Evolutionary conservation across 345 rosid species (phyloP).

Genomic region (Moringa oleifera): DNA sequence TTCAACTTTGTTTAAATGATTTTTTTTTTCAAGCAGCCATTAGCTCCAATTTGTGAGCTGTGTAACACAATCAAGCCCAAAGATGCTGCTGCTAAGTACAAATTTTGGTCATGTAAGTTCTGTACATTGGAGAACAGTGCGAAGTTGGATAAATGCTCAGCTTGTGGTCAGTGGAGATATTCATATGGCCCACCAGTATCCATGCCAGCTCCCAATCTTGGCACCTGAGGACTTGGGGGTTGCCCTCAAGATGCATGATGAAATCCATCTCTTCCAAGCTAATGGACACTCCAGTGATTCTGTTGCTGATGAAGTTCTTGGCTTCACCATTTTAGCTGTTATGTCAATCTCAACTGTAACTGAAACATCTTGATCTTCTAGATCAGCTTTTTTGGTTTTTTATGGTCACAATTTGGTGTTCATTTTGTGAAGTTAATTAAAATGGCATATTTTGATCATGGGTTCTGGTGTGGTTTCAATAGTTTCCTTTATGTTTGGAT

Average conservation of each 20-base stretch:
- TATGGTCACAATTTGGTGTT: too few species aligned
- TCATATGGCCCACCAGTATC: slow-evolving; percentile 66
- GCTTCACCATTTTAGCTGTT: too few species aligned
- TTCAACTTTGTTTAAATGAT: neutral
- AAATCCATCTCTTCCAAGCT: neutral
- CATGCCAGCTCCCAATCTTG: slow-evolving; percentile 47
- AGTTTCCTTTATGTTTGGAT: too few species aligned
- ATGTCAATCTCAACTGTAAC: too few species aligned
- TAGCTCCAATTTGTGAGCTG: slow-evolving; percentile 63
- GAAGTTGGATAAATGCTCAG: slow-evolving; percentile 62
- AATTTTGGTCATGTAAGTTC: slow-evolving; percentile 68
- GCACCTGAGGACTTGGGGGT: slow-evolving; percentile 58
- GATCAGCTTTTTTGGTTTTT: too few species aligned
- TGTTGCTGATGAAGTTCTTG: neutral
- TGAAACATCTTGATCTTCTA: too few species aligned
- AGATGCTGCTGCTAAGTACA: slow-evolving; percentile 35
- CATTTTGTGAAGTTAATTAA: too few species aligned
- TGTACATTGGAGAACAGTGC: slow-evolving; percentile 65
- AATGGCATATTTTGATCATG: too few species aligned
- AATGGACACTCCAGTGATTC: neutral
- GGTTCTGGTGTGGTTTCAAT: too few species aligned
- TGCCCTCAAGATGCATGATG: neutral
- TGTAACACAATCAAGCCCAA: slow-evolving; percentile 51
- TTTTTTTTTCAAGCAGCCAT: slow-evolving; percentile 36
- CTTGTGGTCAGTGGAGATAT: slow-evolving; percentile 85